Evolutionary conservation across 73 alveolate genomes (phyloP), one percentile per base, ranked within the genome.

Genomic region (Paramecium sonneborni): DNA sequence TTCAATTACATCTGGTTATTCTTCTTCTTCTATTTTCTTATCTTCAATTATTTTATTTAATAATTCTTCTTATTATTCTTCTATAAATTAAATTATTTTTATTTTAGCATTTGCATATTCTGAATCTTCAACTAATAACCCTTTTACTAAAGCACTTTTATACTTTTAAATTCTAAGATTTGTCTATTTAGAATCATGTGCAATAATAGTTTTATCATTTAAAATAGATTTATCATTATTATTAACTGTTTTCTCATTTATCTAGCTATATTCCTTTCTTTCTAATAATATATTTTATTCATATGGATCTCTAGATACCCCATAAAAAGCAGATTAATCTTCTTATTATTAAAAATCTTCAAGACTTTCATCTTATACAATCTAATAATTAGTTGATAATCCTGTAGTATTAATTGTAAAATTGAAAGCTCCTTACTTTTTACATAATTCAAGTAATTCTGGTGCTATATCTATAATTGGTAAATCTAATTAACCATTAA

Each of bases 401-500:
- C 32, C 35, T 11, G 87, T 74, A 0, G 87, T 74, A 34, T 74
- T 67, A 74, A 74, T 37, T 18, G 44, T 37, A 39, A 74, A 74
- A n/a, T 74, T 74, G 35, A 74, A 74, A 6, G 58, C 87, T 15
- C 58, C 56, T 37, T 74, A 8, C 20, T 74, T 74, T 23, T 74
- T 74, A 37, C 56, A 37, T 4, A 28, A 9, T 0, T 74, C 87
- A 37, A 74, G 4, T 0, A 74, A 14, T 74, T 39, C 87, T 15
- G 56, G 87, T 15, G 87, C 58, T 32, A 74, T 39, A 11, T 74
- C 87, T 15, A 23, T 7, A n/a, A 74, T 74, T 15, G 87, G 87
- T 74, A 74, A n/a, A n/a, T 74, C 87, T 23, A 74, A 15, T 37
- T 74, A 74, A 57, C 93, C 93, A 11, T 86, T 56, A 23, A 52